Conservation (phyloP, 805 yeast genomes). For the Myxozyma mucilagina region DNA sequence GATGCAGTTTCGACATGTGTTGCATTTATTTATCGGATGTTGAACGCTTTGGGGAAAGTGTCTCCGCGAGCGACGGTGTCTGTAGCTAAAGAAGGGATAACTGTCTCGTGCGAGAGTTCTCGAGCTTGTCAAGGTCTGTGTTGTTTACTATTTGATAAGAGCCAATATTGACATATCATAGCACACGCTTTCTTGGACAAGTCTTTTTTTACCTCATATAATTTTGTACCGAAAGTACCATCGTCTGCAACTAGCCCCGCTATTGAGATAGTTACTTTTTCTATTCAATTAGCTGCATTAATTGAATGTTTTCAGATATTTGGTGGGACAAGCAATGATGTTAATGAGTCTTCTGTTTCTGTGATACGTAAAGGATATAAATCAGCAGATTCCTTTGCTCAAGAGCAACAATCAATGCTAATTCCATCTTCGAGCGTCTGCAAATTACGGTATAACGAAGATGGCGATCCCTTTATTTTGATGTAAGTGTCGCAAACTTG, state of each 20-base stretch:
- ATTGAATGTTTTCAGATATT: constrained; percentile 30
- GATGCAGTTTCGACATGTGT: constrained; percentile 30
- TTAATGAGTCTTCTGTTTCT: not conserved
- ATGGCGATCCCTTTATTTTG: constrained; percentile 24
- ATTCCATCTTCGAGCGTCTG: constrained; percentile 20
- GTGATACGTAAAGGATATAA: not conserved
- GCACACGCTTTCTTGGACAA: constrained; percentile 24
- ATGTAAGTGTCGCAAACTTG: constrained; percentile 14
- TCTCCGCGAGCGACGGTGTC: constrained; percentile 21
- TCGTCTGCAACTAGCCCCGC: not conserved
- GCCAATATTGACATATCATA: not conserved
- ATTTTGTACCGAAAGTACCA: not conserved
- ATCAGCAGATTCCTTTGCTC: not conserved
- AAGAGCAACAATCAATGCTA: not conserved
- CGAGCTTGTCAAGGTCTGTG: constrained; percentile 14
- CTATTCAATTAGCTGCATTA: constrained; percentile 20
- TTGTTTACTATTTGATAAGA: not conserved
- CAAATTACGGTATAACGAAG: constrained; percentile 19
- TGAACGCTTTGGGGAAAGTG: constrained; percentile 18
- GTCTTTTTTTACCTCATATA: constrained; percentile 21
- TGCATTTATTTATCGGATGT: constrained; percentile 23
- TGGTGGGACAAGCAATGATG: constrained; percentile 7
- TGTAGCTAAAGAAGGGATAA: constrained; percentile 19
- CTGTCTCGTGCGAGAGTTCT: constrained; percentile 21
- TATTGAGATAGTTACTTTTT: constrained; percentile 1